Evolutionary conservation across 2,329 filamentous ascomycete genomes (phyloP), one percentile per base, ranked within the genome.

Genomic region (Leptographium wingfieldii): DNA sequence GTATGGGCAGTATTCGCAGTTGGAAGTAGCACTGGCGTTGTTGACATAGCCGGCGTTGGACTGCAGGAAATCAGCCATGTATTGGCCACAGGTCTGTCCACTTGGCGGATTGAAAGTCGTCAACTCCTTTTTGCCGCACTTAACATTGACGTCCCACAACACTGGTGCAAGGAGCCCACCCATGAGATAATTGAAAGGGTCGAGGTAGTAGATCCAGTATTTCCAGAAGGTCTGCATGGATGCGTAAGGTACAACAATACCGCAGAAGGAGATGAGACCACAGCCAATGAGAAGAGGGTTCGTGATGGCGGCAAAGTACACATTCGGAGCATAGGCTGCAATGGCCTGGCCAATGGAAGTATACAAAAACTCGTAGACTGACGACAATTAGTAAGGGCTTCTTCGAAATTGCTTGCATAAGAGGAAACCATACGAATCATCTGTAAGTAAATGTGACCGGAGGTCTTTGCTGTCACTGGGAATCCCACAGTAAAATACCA

Each of bases 161-260:
- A 70, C 72, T 58, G 84, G 83, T 0, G 75, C 73, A 6, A 84
- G 69, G 71, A 85, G 74, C 35, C 73, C 73, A 5, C 79, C 77
- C 70, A 84, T 80, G 4, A 85, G 71, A 61, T 84, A 85, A 71
- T 80, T 83, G 73, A 83, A 84, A 0, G 81, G 82, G 65, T 84
- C 80, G 19, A 83, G 67, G 58, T 74, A 83, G 71, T 84, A 84
- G 5, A 86, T 78, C 83, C 83, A 87, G 64, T 78, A 79, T 29
- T 75, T 73, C 87, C 87, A 91, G 70, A 90, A 90, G 0, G 70
- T 65, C 10, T 83, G 80, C 27, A 91, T 77, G 31, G 78, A 77
- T 0, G 66, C 66, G 63, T 85, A 88, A 0, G 87, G 86, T 0
- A 90, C 87, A 5, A 90, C 75, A 1, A 91, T 85, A 63, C 88